phyloP scores from a whole-genome alignment of 108 stramenopile species.

The Discostella pseudostelligera region DNA sequence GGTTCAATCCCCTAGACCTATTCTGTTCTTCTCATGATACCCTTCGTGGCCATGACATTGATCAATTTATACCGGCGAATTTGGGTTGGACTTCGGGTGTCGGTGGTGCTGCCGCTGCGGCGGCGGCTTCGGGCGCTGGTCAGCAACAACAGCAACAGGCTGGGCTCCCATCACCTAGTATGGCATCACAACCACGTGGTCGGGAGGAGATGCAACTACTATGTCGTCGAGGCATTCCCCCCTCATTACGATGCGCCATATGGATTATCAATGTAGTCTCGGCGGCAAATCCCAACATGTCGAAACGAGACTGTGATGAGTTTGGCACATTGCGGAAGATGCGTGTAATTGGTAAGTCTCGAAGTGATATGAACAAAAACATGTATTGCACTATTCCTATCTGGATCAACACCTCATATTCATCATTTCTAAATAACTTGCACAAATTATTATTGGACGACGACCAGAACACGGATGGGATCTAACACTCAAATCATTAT shows the following conservation, averaged over 20 bases:
- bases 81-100: conserved; percentile 30
- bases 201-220: conserved; percentile 23
- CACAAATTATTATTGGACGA: too few relatives aligned
- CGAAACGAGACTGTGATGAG: conserved; percentile 28
- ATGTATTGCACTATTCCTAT: background rate
- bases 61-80: conserved; percentile 22
- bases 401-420: too few relatives aligned
- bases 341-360: conserved; percentile 53
- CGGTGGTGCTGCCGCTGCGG: background rate
- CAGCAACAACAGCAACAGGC: background rate
- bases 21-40: conserved; percentile 38
- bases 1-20: conserved; percentile 35
- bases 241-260: conserved; percentile 30
- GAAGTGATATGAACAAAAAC: background rate
- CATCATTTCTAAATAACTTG: too few relatives aligned
- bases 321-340: conserved; percentile 59
- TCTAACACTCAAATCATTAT: conserved; percentile 33
- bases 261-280: conserved; percentile 46
- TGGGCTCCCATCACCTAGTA: background rate
- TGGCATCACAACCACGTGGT: background rate
- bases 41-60: conserved; percentile 17
- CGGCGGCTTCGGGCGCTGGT: too few relatives aligned
- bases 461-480: conserved; percentile 44
- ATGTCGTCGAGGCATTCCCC: conserved; percentile 43
- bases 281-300: conserved; percentile 25